These are phyloP conservation scores for Beauveria scarabaeidicola DNA, from an alignment of 2,329 filamentous ascomycete genomes.

Conservation along the genomic window DNA sequence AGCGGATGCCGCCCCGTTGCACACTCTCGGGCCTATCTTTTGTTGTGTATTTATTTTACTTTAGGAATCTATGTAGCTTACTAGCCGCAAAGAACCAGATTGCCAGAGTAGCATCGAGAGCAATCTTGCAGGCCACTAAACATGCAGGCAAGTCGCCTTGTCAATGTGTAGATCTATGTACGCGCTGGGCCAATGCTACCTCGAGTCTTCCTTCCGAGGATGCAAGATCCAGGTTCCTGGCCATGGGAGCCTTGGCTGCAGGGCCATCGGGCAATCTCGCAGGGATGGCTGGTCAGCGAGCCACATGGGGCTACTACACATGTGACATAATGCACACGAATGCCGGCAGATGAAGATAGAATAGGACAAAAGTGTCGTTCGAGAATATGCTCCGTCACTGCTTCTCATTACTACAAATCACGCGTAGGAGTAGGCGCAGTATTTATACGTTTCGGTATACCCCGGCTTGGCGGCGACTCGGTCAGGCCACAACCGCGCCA, in stretches of 20 bases:
- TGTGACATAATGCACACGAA: no score
- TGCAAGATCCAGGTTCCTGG: not conserved
- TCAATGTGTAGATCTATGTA: no score
- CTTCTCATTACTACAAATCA: not conserved
- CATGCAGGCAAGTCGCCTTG: no score
- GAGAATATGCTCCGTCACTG: not conserved
- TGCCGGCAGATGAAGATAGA: not conserved
- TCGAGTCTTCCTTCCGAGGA: not conserved
- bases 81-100: no score
- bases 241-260: not conserved
- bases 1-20: not conserved
- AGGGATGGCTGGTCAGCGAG: not conserved
- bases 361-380: not conserved
- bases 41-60: no score
- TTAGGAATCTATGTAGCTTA: no score
- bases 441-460: not conserved
- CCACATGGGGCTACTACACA: no score
- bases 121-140: not conserved
- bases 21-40: not conserved
- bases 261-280: not conserved
- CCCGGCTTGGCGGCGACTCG: not conserved
- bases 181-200: no score
- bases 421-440: not conserved
- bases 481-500: conserved; percentile 8
- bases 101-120: not conserved